Conservation (phyloP, 768 basidiomycete genomes). For the Leucosporidium creatinivorum region DNA sequence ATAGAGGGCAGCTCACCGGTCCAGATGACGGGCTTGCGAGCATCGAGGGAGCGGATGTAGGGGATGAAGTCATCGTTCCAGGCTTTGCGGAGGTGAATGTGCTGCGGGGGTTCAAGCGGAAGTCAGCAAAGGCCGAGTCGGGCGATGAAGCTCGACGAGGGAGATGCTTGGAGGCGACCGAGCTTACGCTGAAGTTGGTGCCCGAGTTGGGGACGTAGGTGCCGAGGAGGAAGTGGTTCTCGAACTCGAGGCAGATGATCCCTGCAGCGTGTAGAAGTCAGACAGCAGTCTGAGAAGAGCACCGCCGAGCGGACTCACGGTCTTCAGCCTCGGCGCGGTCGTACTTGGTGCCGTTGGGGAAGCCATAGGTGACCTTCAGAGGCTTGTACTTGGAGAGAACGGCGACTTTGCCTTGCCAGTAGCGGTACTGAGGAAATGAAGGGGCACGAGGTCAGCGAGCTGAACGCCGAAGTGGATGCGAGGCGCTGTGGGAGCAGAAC, state of each 20-base stretch:
- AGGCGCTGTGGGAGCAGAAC: too few relatives aligned
- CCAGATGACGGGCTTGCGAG: conserved; percentile 79
- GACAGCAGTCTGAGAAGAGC: background rate
- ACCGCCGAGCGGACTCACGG: conserved; percentile 3
- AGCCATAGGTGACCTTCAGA: conserved; percentile 38
- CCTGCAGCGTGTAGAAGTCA: conserved; percentile 40
- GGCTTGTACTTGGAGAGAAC: conserved; percentile 70
- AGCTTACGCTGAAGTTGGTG: conserved; percentile 56
- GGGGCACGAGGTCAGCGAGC: background rate
- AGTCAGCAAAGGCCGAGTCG: background rate
- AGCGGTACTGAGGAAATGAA: conserved; percentile 10
- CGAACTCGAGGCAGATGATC: conserved; percentile 70
- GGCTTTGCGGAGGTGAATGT: conserved; percentile 53
- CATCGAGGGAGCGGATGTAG: conserved; percentile 65
- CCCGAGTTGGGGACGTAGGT: conserved; percentile 67
- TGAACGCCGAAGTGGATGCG: too few relatives aligned
- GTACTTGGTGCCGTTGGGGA: conserved; percentile 15
- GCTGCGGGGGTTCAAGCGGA: too few relatives aligned
- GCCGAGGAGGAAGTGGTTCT: conserved; percentile 58
- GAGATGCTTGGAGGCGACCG: too few relatives aligned
- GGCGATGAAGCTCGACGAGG: background rate
- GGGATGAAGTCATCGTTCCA: conserved; percentile 71
- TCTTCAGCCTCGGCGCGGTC: conserved; percentile 6
- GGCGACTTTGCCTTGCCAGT: conserved; percentile 51
- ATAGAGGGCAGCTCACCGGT: conserved; percentile 43